phyloP scores from a whole-genome alignment of 768 basidiomycete genomes.

The Rhodocollybia butyracea region DNA sequence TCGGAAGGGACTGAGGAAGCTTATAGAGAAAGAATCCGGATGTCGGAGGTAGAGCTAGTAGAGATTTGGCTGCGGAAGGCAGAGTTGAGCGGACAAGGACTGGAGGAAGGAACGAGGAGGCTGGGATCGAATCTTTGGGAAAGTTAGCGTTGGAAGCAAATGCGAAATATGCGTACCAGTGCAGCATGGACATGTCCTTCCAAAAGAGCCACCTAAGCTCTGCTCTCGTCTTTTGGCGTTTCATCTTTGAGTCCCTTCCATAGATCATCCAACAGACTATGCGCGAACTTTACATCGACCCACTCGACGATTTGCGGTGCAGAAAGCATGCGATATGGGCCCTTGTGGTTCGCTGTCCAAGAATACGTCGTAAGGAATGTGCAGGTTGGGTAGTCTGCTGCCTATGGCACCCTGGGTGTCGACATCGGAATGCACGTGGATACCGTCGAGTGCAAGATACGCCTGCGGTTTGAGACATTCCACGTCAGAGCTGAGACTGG shows the following conservation, averaged over 20 bases:
- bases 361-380: constrained; percentile 37
- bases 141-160: neutral
- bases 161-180: constrained; percentile 42
- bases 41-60: too few species aligned
- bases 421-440: constrained; percentile 67
- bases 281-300: constrained; percentile 54
- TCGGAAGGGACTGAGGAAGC: neutral
- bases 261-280: constrained; percentile 32
- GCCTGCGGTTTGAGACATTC: constrained; percentile 92
- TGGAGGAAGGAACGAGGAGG: constrained; percentile 43
- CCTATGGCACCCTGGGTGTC: constrained; percentile 66
- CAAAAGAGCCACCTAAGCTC: constrained; percentile 79
- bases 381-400: constrained; percentile 67
- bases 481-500: constrained; percentile 34
- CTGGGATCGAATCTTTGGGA: constrained; percentile 45
- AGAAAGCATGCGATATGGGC: too few species aligned
- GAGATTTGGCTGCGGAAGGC: too few species aligned
- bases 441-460: constrained; percentile 32
- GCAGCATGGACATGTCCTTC: constrained; percentile 78
- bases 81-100: too few species aligned
- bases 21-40: constrained; percentile 53
- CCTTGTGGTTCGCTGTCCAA: constrained; percentile 12
- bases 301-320: constrained; percentile 70
- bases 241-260: constrained; percentile 69
- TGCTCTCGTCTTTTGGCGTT: constrained; percentile 64